Evolutionary conservation across 1,284 basidiomycete species (phyloP), one percentile per base, ranked within the genome.

Genomic region (Cerioporus squamosus): DNA sequence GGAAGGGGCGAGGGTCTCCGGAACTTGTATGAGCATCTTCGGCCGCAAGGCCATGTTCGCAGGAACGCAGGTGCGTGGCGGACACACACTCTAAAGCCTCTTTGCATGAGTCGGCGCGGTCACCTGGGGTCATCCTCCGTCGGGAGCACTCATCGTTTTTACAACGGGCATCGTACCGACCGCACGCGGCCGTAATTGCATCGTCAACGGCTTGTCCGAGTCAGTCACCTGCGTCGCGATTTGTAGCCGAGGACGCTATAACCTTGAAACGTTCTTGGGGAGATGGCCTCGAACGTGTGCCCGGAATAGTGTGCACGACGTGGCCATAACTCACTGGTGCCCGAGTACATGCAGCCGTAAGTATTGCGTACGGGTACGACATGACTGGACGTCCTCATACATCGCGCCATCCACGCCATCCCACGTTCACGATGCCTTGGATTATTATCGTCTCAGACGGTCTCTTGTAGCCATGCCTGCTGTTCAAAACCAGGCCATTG

Each of bases 111-210:
- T 44, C 33, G 33, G 33, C 33, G 23, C 24, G 26, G 55, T 63
- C 61, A 63, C 44, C 58, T 63, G 61, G 17, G 22, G 43, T 10
- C 40, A 1, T 44, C 8, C 23, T n/a, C 26, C 45, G 3, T 40
- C 24, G 33, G 50, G 51, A 8, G 22, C 43, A 47, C 20, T 40
- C 9, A 31, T 22, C 40, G 29, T 24, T 40, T 24, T 40, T 29
- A 44, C 38, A 46, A 43, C 54, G 57, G 54, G 24, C 42, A 23
- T 40, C 44, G 49, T 55, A 52, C 61, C 57, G 55, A 49, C 49
- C 40, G 44, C 49, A 57, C 43, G 49, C 52, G 55, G 18, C 24
- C 18, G 36, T 42, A 20, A 38, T 24, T 18, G 31, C 15, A 31
- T n/a, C 8, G 6, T 47, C n/a, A n/a, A n/a, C n/a, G n/a, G n/a